phyloP scores from a whole-genome alignment of 1,284 basidiomycete genomes.

The Cutaneotrichosporon cutaneum region DNA sequence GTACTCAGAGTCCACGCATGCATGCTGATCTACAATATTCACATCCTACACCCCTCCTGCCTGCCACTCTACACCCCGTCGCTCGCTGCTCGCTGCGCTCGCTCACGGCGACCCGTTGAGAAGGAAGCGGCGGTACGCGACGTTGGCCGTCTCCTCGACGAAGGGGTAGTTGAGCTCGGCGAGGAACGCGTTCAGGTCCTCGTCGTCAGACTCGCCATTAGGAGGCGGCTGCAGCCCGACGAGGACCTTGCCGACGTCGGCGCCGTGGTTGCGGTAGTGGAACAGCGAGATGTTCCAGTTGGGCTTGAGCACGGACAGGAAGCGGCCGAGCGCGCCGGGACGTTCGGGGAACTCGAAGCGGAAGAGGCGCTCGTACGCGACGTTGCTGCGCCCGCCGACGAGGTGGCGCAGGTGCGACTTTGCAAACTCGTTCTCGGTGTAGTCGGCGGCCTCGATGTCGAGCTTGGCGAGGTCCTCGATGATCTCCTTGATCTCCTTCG shows the following conservation, averaged over 20 bases:
- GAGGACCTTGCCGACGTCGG: slow-evolving; percentile 85
- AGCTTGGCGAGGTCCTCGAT: slow-evolving; percentile 62
- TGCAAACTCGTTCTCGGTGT: slow-evolving; percentile 92
- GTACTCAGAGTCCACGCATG: background rate
- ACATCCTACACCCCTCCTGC: background rate
- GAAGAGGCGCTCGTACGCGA: slow-evolving; percentile 84
- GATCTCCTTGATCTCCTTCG: slow-evolving; percentile 67
- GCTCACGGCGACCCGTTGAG: slow-evolving; percentile 16
- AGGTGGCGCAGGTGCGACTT: slow-evolving; percentile 94
- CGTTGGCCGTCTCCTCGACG: slow-evolving; percentile 90
- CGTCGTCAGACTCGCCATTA: slow-evolving; percentile 57
- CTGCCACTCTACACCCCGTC: background rate
- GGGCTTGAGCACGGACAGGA: slow-evolving; percentile 74
- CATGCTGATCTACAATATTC: background rate
- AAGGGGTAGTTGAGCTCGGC: slow-evolving; percentile 77
- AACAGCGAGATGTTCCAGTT: slow-evolving; percentile 96
- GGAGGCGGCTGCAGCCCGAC: slow-evolving; percentile 90
- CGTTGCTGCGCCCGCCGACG: slow-evolving; percentile 77
- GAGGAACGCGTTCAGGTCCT: slow-evolving; percentile 70
- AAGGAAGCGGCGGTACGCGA: slow-evolving; percentile 77
- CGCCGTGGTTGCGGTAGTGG: slow-evolving; percentile 97
- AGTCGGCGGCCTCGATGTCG: slow-evolving; percentile 81
- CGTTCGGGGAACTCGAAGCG: slow-evolving; percentile 97
- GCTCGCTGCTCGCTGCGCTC: too few relatives aligned
- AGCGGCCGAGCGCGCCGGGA: slow-evolving; percentile 85